Percentiles rank a stretch among this genome's conserved stretches.
Evolutionary conservation across 345 rosid genomes (phyloP).

Genomic region (Acer campestre): DNA sequence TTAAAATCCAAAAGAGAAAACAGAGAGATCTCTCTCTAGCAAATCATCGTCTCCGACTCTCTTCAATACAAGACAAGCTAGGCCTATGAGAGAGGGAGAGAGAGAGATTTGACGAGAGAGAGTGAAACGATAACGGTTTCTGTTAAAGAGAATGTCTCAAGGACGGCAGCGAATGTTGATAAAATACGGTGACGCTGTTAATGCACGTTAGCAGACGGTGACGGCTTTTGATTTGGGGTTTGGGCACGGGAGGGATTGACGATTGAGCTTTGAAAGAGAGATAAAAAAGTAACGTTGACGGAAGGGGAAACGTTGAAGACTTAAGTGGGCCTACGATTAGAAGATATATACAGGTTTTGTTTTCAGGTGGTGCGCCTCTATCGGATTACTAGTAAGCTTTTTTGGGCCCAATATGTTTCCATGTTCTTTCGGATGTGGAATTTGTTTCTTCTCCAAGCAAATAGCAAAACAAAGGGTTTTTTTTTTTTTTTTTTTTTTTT

Average conservation of each 20-base stretch:
- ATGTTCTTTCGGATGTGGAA: background rate
- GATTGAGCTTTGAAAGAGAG: background rate
- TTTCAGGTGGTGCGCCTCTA: background rate
- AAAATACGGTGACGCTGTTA: background rate
- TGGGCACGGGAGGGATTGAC: background rate
- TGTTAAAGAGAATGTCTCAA: background rate
- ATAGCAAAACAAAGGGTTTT: background rate
- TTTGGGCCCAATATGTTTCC: conserved; percentile 1
- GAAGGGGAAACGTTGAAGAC: background rate
- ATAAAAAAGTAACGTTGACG: background rate
- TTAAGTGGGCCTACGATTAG: background rate
- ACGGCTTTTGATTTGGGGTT: background rate
- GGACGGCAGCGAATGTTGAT: background rate
- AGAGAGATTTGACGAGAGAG: conserved; percentile 3
- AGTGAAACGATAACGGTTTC: conserved; percentile 5
- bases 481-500: no score
- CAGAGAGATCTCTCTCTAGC: conserved; percentile 1
- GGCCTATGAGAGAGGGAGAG: background rate
- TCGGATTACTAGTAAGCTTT: background rate
- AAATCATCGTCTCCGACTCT: conserved; percentile 13
- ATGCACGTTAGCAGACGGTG: background rate
- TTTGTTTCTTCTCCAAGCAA: background rate
- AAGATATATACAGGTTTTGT: background rate
- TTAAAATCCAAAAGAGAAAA: conserved; percentile 7
- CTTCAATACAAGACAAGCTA: conserved; percentile 10